Evolutionary conservation across 768 basidiomycete genomes (phyloP).

Genomic region (Hygrophorus pudorinus): DNA sequence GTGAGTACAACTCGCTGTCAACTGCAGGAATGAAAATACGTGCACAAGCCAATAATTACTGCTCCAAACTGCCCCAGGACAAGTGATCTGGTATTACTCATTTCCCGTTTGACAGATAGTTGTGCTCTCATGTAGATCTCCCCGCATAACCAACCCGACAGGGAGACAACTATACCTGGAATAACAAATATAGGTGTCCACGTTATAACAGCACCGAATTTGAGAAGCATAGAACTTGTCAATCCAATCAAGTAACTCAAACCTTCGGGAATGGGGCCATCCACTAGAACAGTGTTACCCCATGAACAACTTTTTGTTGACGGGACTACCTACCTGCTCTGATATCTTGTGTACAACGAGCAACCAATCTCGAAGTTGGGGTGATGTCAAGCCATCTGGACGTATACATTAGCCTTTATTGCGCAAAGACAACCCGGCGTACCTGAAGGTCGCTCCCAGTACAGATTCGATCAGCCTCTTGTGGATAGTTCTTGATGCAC

Average conservation of each 20-base stretch:
- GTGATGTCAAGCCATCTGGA: conserved; percentile 40
- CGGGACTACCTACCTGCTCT: conserved; percentile 26
- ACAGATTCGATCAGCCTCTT: conserved; percentile 39
- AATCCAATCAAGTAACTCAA: conserved; percentile 23
- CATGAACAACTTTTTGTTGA: no score
- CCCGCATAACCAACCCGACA: conserved; percentile 30
- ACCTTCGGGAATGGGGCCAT: conserved; percentile 25
- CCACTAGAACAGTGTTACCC: no score
- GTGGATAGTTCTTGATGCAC: conserved; percentile 49
- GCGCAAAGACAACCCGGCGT: neutral
- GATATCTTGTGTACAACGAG: conserved; percentile 61
- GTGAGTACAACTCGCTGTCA: neutral
- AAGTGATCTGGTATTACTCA: conserved; percentile 30
- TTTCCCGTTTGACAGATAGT: conserved; percentile 37
- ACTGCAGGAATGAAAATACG: conserved; percentile 8
- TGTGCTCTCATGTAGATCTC: conserved; percentile 37
- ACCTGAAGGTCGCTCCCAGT: conserved; percentile 53
- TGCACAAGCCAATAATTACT: conserved; percentile 47
- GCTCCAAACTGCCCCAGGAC: conserved; percentile 34
- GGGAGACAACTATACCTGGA: conserved; percentile 33
- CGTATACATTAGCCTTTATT: no score
- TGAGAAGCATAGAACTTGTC: conserved; percentile 26
- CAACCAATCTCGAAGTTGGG: conserved; percentile 43
- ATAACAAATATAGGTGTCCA: conserved; percentile 36
- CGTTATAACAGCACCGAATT: conserved; percentile 32